Evolutionary conservation across 2,329 filamentous ascomycete species (phyloP).

Genomic region (Pseudogymnoascus pannorum): DNA sequence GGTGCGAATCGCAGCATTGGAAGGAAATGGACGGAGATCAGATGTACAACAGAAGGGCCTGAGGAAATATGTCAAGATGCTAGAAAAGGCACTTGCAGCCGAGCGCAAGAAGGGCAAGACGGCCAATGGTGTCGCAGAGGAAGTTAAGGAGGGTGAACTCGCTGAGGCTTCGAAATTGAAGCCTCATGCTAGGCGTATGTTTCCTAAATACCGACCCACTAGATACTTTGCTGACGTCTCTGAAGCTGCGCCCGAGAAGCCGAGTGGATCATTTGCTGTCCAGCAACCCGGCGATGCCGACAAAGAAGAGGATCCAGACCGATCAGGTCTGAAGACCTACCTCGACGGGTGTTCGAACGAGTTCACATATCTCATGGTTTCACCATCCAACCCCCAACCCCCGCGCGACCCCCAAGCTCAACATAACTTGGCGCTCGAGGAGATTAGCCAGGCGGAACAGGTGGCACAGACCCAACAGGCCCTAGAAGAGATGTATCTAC

Average conservation of each 20-base stretch:
- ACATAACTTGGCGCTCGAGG: not conserved
- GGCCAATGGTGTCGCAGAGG: slow-evolving; percentile 39
- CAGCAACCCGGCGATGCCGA: slow-evolving; percentile 38
- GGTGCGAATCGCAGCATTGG: slow-evolving; percentile 86
- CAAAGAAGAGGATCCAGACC: slow-evolving; percentile 31
- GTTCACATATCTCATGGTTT: slow-evolving; percentile 62
- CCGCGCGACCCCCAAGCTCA: slow-evolving; percentile 50
- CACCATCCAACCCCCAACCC: slow-evolving; percentile 57
- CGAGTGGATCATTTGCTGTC: slow-evolving; percentile 33
- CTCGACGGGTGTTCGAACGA: slow-evolving; percentile 59
- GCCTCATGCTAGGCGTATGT: not conserved
- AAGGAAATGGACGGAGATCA: slow-evolving; percentile 79
- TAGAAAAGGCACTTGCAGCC: slow-evolving; percentile 81
- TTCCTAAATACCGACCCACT: not conserved
- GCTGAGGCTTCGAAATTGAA: not conserved
- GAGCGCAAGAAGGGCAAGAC: slow-evolving; percentile 67
- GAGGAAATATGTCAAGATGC: slow-evolving; percentile 81
- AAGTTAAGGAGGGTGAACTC: not conserved
- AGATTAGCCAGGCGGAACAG: not conserved
- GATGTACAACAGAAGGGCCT: slow-evolving; percentile 84
- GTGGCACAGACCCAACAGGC: slow-evolving; percentile 29
- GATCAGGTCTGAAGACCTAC: slow-evolving; percentile 51
- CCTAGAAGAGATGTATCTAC: slow-evolving; percentile 27
- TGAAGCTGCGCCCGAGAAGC: slow-evolving; percentile 17
- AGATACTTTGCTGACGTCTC: not conserved